Conservation (phyloP, 805 yeast genomes). For the Kazachstania psychrophila region DNA sequence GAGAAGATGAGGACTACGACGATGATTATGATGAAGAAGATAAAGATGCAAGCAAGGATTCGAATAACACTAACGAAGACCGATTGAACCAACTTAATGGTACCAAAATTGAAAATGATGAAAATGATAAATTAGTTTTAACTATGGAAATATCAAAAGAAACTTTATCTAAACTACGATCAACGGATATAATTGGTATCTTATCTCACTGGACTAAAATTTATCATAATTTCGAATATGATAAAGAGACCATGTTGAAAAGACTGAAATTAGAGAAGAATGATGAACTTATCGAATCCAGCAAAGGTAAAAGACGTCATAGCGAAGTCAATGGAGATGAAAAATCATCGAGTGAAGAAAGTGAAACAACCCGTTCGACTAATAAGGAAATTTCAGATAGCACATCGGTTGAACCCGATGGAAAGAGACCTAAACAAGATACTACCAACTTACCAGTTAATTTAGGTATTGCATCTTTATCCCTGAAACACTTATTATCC, state of each 20-base stretch:
- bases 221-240: slow-evolving; percentile 70
- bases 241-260: slow-evolving; percentile 62
- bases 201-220: slow-evolving; percentile 61
- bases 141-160: slow-evolving; percentile 31
- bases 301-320: slow-evolving; percentile 17
- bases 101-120: slow-evolving; percentile 7
- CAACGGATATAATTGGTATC: slow-evolving; percentile 28
- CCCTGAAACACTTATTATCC: slow-evolving; percentile 69
- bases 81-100: background rate
- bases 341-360: slow-evolving; percentile 11
- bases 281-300: slow-evolving; percentile 50
- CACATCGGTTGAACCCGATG: slow-evolving; percentile 7
- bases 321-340: slow-evolving; percentile 18
- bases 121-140: slow-evolving; percentile 21
- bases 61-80: slow-evolving; percentile 4
- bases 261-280: slow-evolving; percentile 71
- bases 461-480: slow-evolving; percentile 66
- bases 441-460: slow-evolving; percentile 32
- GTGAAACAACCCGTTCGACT: slow-evolving; percentile 25
- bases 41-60: slow-evolving; percentile 8
- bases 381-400: slow-evolving; percentile 22
- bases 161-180: slow-evolving; percentile 27
- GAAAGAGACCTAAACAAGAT: slow-evolving; percentile 22
- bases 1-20: slow-evolving; percentile 13
- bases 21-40: slow-evolving; percentile 11